Evolutionary conservation across 202 grass and related monocot genomes (phyloP).

Genomic region (Miscanthus sacchariflorus): DNA sequence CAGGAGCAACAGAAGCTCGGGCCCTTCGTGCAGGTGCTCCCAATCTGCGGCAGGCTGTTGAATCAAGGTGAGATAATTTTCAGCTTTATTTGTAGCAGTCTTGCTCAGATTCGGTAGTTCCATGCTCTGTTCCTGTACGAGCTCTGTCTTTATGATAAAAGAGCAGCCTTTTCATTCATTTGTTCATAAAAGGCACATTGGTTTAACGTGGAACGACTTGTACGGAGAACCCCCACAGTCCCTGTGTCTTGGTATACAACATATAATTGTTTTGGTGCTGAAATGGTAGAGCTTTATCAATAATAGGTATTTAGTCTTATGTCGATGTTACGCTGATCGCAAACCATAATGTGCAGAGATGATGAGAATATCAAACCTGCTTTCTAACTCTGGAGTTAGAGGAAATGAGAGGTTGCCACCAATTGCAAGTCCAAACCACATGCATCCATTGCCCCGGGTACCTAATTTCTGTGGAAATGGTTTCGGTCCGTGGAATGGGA

Average conservation of each 20-base stretch:
- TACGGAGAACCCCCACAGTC: constrained; percentile 13
- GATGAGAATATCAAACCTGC: constrained; percentile 66
- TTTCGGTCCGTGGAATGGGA: constrained; percentile 62
- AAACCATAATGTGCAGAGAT: constrained; percentile 56
- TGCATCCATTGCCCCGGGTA: constrained; percentile 55
- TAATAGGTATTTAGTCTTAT: background rate
- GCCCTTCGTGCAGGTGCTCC: constrained; percentile 90
- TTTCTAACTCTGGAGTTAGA: constrained; percentile 54
- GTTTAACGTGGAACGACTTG: background rate
- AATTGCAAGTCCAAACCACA: constrained; percentile 58
- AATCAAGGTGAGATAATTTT: constrained; percentile 66
- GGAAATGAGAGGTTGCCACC: constrained; percentile 54
- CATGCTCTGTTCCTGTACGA: constrained; percentile 23
- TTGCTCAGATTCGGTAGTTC: constrained; percentile 33
- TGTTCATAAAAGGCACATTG: constrained; percentile 26
- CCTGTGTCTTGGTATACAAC: constrained; percentile 8
- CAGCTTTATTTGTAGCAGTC: background rate
- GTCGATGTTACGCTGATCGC: background rate
- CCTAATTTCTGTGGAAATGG: constrained; percentile 60
- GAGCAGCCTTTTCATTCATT: constrained; percentile 27
- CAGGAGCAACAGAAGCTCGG: constrained; percentile 85
- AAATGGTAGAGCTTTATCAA: constrained; percentile 25
- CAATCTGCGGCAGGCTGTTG: constrained; percentile 81
- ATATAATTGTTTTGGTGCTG: constrained; percentile 11
- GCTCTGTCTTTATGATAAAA: constrained; percentile 23